Percentiles rank a stretch among this genome's conserved stretches.
Evolutionary conservation across 2,329 filamentous ascomycete genomes (phyloP).

Genomic region (Apiospora rasikravindrae): DNA sequence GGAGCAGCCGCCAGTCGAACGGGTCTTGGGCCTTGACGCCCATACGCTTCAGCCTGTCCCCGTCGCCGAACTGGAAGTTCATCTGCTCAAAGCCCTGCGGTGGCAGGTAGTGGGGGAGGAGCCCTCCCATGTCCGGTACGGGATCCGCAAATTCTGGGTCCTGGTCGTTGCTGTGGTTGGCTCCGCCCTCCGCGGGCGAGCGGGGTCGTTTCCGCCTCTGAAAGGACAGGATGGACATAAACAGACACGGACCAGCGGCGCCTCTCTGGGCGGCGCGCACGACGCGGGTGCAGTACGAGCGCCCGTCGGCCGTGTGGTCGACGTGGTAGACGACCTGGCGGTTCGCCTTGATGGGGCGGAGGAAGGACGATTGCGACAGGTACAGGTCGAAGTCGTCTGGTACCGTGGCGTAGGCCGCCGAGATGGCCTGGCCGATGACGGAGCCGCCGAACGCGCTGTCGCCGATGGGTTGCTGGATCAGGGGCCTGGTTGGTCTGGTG

Average conservation of each 20-base stretch:
- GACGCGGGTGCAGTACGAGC: constrained; percentile 23
- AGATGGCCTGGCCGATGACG: constrained; percentile 24
- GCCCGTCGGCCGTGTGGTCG: constrained; percentile 20
- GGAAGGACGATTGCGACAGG: constrained; percentile 28
- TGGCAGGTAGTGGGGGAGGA: neutral
- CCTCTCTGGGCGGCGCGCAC: constrained; percentile 24
- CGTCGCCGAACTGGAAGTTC: neutral
- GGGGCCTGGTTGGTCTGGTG: neutral
- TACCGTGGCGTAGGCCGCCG: constrained; percentile 26
- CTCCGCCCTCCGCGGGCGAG: neutral
- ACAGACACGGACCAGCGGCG: neutral
- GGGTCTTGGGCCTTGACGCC: neutral
- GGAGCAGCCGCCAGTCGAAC: too few species aligned
- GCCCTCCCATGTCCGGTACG: neutral
- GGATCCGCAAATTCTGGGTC: neutral
- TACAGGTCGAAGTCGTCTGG: constrained; percentile 21
- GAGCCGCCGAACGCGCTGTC: constrained; percentile 18
- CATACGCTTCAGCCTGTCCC: neutral
- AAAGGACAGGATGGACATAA: constrained; percentile 6
- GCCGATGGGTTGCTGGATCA: constrained; percentile 14
- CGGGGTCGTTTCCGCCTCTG: neutral
- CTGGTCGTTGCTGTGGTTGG: neutral
- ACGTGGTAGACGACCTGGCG: constrained; percentile 19
- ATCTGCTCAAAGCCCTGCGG: constrained; percentile 9
- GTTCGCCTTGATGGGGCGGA: constrained; percentile 20